These are phyloP conservation scores for Croton setiger DNA, from an alignment of 441 rosid species.

Conservation along the genomic window DNA sequence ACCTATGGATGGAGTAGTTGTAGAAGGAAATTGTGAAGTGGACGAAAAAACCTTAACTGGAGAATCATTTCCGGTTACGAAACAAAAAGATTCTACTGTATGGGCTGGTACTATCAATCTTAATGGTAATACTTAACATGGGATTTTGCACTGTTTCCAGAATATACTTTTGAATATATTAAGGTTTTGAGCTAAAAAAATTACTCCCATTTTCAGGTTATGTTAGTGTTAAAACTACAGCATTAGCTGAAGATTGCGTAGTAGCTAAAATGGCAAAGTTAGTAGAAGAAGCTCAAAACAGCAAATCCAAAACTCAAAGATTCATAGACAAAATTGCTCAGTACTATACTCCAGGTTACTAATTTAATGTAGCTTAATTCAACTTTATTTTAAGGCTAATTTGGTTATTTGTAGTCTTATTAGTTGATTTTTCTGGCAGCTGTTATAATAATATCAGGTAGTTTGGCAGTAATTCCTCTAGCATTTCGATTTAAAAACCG, in stretches of 20 bases:
- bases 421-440: constrained; percentile 38
- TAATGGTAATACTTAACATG: constrained; percentile 41
- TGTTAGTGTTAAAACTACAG: constrained; percentile 67
- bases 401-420: too few relatives aligned
- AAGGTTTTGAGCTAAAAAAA: neutral
- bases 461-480: constrained; percentile 53
- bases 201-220: constrained; percentile 47
- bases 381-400: too few relatives aligned
- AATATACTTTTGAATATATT: neutral
- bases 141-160: too few relatives aligned
- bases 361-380: neutral
- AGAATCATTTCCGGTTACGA: constrained; percentile 81
- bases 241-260: constrained; percentile 74
- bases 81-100: constrained; percentile 58
- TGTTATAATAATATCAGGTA: constrained; percentile 41
- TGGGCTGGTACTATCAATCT: constrained; percentile 94
- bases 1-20: constrained; percentile 87
- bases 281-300: constrained; percentile 95
- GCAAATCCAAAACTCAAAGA: constrained; percentile 66
- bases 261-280: constrained; percentile 88
- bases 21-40: constrained; percentile 79
- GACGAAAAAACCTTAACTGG: constrained; percentile 91
- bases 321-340: constrained; percentile 64
- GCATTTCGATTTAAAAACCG: constrained; percentile 39
- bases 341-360: constrained; percentile 82